These are phyloP conservation scores for Leccinum pachyderme DNA, from an alignment of 1,284 basidiomycete genomes.

Conservation along the genomic window DNA sequence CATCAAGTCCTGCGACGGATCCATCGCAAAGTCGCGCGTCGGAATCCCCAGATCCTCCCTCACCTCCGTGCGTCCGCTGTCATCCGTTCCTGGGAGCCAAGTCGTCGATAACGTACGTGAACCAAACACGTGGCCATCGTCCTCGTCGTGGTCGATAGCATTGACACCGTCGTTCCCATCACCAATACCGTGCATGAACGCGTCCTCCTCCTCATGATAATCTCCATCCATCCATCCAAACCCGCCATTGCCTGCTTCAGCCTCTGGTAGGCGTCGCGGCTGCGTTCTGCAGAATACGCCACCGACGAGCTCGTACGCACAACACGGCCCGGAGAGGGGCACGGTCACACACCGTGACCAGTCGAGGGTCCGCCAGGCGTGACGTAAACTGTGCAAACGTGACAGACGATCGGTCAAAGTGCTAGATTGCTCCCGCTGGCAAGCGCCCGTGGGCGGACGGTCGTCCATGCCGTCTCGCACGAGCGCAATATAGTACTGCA, in stretches of 20 bases:
- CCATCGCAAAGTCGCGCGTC: slow-evolving; percentile 60
- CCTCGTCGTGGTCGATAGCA: background rate
- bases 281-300: slow-evolving; percentile 51
- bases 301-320: slow-evolving; percentile 57
- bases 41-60: slow-evolving; percentile 42
- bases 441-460: slow-evolving; percentile 8
- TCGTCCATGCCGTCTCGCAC: slow-evolving; percentile 45
- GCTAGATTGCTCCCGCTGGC: background rate
- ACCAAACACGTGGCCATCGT: background rate
- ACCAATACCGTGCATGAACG: background rate
- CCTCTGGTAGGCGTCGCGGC: background rate
- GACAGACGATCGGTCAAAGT: slow-evolving; percentile 36
- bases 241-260: background rate
- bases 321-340: slow-evolving; percentile 41
- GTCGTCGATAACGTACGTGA: slow-evolving; percentile 37
- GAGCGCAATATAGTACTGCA: slow-evolving; percentile 52
- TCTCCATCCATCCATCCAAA: background rate
- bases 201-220: background rate
- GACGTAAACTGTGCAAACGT: slow-evolving; percentile 38
- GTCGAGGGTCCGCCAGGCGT: slow-evolving; percentile 41
- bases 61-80: slow-evolving; percentile 23
- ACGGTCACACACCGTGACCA: slow-evolving; percentile 35
- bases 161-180: background rate
- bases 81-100: slow-evolving; percentile 36
- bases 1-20: slow-evolving; percentile 60